Evolutionary conservation across 352 stramenopile species (phyloP).

Genomic region (Pythium monospermum): DNA sequence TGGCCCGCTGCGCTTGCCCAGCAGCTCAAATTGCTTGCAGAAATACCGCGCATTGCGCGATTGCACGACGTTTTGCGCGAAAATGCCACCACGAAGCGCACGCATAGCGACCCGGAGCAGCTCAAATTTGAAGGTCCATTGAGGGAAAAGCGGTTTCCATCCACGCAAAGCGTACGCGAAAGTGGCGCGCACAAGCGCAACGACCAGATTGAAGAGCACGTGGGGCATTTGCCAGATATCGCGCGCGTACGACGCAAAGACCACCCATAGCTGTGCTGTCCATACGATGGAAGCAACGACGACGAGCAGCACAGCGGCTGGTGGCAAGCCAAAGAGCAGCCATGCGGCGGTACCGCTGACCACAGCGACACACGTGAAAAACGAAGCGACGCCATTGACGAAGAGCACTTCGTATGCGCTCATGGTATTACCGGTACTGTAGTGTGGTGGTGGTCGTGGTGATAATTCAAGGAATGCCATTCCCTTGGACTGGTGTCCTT

Average conservation of each 20-base stretch:
- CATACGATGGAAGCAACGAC: not conserved
- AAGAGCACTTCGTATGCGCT: constrained; percentile 9
- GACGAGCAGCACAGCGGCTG: not conserved
- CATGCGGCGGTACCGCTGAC: not conserved
- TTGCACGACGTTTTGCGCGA: constrained; percentile 5
- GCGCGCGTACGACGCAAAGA: constrained; percentile 8
- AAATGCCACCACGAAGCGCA: constrained; percentile 10
- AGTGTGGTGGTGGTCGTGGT: not conserved
- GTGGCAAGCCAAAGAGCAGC: not conserved
- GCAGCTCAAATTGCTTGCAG: constrained; percentile 1
- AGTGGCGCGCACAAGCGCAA: constrained; percentile 3
- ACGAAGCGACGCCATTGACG: not conserved
- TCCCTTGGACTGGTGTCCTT: not conserved
- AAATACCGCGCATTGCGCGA: constrained; percentile 13
- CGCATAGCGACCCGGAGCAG: constrained; percentile 10
- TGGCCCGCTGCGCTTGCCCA: constrained; percentile 1
- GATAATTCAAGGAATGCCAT: not conserved
- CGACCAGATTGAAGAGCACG: constrained; percentile 2
- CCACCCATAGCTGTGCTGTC: constrained; percentile 5
- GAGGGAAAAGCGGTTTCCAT: constrained; percentile 10
- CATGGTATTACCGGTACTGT: no score
- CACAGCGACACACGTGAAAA: constrained; percentile 4
- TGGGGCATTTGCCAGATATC: constrained; percentile 19
- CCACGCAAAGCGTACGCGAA: constrained; percentile 8
- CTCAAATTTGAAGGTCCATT: constrained; percentile 21